These are phyloP conservation scores for Boehmeria nivea DNA, from an alignment of 306 rosid genomes.

Conservation along the genomic window DNA sequence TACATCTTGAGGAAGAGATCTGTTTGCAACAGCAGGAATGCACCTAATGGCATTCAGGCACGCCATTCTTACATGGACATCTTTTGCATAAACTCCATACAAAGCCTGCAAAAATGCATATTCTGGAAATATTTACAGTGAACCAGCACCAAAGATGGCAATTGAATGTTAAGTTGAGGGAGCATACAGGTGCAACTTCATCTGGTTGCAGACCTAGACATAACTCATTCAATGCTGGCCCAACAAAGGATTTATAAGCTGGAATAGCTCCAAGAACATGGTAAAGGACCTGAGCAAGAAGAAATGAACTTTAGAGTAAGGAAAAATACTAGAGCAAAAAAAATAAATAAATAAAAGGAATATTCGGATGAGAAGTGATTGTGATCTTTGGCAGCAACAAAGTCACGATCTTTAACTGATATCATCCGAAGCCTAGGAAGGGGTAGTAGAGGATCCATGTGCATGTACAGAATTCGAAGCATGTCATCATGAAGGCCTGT, in stretches of 20 bases:
- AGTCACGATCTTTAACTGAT: conserved; percentile 47
- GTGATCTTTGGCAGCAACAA: not conserved
- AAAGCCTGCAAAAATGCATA: conserved; percentile 68
- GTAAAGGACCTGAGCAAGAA: conserved; percentile 65
- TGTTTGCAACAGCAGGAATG: conserved; percentile 76
- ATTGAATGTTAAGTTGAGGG: conserved; percentile 16
- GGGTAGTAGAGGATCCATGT: conserved; percentile 88
- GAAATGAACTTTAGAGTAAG: conserved; percentile 14
- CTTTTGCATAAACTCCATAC: conserved; percentile 85
- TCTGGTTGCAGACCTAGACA: conserved; percentile 80
- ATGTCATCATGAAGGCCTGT: conserved; percentile 77
- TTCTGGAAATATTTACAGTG: conserved; percentile 9
- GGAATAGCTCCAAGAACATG: conserved; percentile 85
- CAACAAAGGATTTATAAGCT: conserved; percentile 72
- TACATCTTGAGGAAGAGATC: conserved; percentile 56
- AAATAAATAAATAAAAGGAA: not conserved
- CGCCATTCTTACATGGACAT: conserved; percentile 88
- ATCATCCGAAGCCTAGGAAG: conserved; percentile 92
- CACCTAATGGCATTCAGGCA: conserved; percentile 90
- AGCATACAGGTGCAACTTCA: conserved; percentile 79
- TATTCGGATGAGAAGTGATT: not conserved
- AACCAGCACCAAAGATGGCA: conserved; percentile 10
- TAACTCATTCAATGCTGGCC: conserved; percentile 89
- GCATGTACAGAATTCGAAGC: conserved; percentile 76
- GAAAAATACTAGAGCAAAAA: conserved; percentile 3